A percentile compares a stretch with the other conserved stretches of the same genome.
phyloP scores from a whole-genome alignment of 306 rosid species.

The Citrullus colocynthis region DNA sequence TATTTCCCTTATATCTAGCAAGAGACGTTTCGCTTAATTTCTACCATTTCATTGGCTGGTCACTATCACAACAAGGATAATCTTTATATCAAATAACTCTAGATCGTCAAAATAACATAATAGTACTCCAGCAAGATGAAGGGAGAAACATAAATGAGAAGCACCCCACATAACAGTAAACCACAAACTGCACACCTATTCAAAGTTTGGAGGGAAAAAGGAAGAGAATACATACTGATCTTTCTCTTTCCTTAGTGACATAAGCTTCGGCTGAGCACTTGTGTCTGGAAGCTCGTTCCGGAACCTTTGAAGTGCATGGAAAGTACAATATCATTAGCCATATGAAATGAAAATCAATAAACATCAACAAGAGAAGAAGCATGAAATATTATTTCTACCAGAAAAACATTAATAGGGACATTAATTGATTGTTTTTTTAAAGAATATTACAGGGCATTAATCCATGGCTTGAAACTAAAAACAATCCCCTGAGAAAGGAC shows the following conservation, averaged over 20 bases:
- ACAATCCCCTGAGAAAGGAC: neutral
- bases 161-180: neutral
- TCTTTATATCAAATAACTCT: neutral
- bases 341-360: neutral
- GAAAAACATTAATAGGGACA: neutral
- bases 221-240: constrained; percentile 59
- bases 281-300: constrained; percentile 98
- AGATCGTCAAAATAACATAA: neutral
- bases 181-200: neutral
- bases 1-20: neutral
- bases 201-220: neutral
- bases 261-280: constrained; percentile 95
- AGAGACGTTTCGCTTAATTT: neutral
- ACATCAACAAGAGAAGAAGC: neutral
- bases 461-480: neutral
- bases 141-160: neutral
- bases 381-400: neutral
- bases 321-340: constrained; percentile 1
- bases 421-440: neutral
- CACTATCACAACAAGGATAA: neutral
- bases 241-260: constrained; percentile 75
- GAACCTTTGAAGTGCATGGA: constrained; percentile 40
- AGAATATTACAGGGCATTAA: neutral
- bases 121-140: neutral
- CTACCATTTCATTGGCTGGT: neutral